phyloP scores from a whole-genome alignment of 805 yeast species.

The Metschnikowia matae region DNA sequence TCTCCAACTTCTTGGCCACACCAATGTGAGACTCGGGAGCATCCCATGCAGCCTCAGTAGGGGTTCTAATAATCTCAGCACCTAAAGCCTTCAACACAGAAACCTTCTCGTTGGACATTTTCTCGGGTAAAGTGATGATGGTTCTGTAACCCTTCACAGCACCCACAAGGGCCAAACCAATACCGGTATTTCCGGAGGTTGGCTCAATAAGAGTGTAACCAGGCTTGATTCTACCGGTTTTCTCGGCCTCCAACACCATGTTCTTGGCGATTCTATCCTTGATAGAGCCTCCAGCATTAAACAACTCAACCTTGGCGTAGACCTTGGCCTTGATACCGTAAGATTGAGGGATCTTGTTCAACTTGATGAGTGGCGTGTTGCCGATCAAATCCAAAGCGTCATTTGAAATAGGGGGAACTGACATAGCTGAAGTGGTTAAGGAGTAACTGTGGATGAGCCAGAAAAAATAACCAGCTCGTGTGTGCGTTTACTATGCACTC shows the following conservation, averaged over 20 bases:
- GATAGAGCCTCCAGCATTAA: slow-evolving; percentile 88
- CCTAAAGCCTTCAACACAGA: slow-evolving; percentile 85
- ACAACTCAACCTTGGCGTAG: slow-evolving; percentile 73
- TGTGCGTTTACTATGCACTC: background rate
- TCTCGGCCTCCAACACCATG: slow-evolving; percentile 85
- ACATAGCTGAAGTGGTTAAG: slow-evolving; percentile 9
- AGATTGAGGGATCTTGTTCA: slow-evolving; percentile 73
- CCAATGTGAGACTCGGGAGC: slow-evolving; percentile 90
- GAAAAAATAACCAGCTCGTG: slow-evolving; percentile 3
- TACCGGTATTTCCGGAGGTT: slow-evolving; percentile 89
- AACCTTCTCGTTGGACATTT: slow-evolving; percentile 88
- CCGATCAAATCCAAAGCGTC: slow-evolving; percentile 75
- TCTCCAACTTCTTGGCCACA: slow-evolving; percentile 74
- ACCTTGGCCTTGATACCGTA: slow-evolving; percentile 68
- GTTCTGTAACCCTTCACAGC: slow-evolving; percentile 86
- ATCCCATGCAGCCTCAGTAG: slow-evolving; percentile 91
- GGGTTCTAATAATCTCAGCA: slow-evolving; percentile 87
- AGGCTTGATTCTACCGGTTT: slow-evolving; percentile 73
- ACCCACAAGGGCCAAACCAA: slow-evolving; percentile 81
- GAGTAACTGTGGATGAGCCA: slow-evolving; percentile 1
- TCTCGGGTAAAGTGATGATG: slow-evolving; percentile 84
- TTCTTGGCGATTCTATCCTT: slow-evolving; percentile 84
- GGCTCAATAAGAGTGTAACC: slow-evolving; percentile 85
- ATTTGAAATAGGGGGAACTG: slow-evolving; percentile 40
- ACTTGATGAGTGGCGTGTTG: slow-evolving; percentile 73